Evolutionary conservation across 169 alveolate species (phyloP).

Genomic region (Theileria annulata): DNA sequence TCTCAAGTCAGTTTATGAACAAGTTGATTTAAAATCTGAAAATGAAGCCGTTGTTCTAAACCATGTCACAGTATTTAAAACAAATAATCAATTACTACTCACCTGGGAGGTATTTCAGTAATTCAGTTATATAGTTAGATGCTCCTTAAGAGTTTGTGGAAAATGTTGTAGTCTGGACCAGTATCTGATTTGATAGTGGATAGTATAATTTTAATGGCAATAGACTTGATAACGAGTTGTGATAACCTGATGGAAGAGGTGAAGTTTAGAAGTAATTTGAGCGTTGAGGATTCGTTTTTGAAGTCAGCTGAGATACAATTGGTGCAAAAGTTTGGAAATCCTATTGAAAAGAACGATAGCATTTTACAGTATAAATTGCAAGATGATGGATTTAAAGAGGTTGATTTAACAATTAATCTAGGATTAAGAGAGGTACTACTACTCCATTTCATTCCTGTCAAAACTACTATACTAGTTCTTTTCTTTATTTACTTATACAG

Average conservation of each 20-base stretch:
- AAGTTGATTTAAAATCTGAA: constrained; percentile 37
- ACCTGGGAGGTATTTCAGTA: background rate
- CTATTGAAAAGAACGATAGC: constrained; percentile 12
- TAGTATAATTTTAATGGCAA: constrained; percentile 71
- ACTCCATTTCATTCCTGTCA: background rate
- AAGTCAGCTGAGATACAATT: constrained; percentile 45
- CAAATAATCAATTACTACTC: constrained; percentile 38
- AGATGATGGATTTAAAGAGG: background rate
- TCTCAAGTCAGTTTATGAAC: constrained; percentile 63
- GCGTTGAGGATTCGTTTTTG: constrained; percentile 20
- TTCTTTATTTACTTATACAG: too few species aligned
- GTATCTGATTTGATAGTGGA: constrained; percentile 77
- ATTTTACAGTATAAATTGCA: background rate
- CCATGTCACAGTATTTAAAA: constrained; percentile 25
- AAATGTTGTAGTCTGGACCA: constrained; percentile 61
- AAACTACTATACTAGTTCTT: too few species aligned
- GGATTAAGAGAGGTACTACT: background rate
- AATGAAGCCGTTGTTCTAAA: constrained; percentile 8
- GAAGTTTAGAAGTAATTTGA: background rate
- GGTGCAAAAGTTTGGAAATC: constrained; percentile 48
- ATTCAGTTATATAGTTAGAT: background rate
- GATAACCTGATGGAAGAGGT: constrained; percentile 10
- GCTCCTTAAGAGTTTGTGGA: background rate
- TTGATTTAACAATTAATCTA: background rate
- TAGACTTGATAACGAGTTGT: constrained; percentile 50